Evolutionary conservation across 2,329 filamentous ascomycete genomes (phyloP).

Genomic region (Akanthomyces uredinophilus): DNA sequence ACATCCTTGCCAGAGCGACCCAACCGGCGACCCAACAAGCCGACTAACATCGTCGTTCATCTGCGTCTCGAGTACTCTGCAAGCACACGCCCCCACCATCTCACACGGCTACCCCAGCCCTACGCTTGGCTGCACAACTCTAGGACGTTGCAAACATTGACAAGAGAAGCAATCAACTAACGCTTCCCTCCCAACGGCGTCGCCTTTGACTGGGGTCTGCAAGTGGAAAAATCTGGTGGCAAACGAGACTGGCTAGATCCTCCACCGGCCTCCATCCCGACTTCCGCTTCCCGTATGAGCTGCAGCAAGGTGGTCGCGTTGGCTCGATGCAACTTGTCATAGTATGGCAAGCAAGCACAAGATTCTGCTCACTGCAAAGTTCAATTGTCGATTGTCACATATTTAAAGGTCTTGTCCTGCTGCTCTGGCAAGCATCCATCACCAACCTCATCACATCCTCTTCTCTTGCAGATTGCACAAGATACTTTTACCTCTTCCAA

Average conservation of each 20-base stretch:
- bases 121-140: not conserved
- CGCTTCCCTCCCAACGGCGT: not conserved
- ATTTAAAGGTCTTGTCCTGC: not conserved
- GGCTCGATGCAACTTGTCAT: slow-evolving; percentile 3
- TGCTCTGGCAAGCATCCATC: not conserved
- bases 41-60: slow-evolving; percentile 8
- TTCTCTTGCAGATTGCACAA: not conserved
- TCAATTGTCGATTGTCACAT: not conserved
- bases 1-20: slow-evolving; percentile 1
- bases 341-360: slow-evolving; percentile 2
- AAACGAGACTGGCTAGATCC: not conserved
- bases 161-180: slow-evolving; percentile 7
- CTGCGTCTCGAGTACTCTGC: not conserved
- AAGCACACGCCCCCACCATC: slow-evolving; percentile 10
- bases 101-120: not conserved
- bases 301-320: slow-evolving; percentile 10
- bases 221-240: slow-evolving; percentile 8
- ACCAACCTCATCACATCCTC: not conserved
- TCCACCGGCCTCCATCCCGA: not conserved
- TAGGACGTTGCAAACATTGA: slow-evolving; percentile 8
- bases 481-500: not conserved
- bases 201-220: slow-evolving; percentile 2
- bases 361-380: not conserved
- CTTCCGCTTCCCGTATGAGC: slow-evolving; percentile 8
- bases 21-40: not conserved